Conservation (phyloP, 768 basidiomycete genomes). For the Mycena vitilis region DNA sequence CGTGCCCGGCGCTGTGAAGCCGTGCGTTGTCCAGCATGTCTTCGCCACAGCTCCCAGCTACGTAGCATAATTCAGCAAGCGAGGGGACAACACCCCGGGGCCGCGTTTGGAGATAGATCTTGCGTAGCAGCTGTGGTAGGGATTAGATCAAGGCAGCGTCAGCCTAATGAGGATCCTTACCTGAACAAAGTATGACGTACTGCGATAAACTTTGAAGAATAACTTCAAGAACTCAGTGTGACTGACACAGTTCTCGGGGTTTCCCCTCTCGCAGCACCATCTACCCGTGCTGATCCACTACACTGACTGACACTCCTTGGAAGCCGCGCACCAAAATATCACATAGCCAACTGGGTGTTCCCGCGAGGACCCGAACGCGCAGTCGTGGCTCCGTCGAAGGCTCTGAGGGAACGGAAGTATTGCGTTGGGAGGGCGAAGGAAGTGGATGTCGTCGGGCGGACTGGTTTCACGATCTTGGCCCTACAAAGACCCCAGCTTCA, state of each 20-base stretch:
- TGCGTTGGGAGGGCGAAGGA: constrained; percentile 76
- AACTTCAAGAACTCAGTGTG: constrained; percentile 76
- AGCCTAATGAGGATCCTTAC: constrained; percentile 51
- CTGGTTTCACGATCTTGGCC: constrained; percentile 85
- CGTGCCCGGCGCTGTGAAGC: constrained; percentile 65
- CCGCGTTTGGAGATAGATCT: constrained; percentile 72
- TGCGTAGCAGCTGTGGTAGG: constrained; percentile 71
- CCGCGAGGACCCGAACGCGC: constrained; percentile 82
- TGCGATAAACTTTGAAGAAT: constrained; percentile 89
- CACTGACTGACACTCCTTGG: constrained; percentile 80
- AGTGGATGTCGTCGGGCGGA: constrained; percentile 80
- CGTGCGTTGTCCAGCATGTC: constrained; percentile 80
- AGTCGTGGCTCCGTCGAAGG: constrained; percentile 76
- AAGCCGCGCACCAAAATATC: constrained; percentile 83
- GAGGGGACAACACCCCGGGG: constrained; percentile 54
- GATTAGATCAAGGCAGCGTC: constrained; percentile 14
- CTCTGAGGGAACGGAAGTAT: constrained; percentile 69
- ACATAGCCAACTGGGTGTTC: constrained; percentile 79
- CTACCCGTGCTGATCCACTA: constrained; percentile 89
- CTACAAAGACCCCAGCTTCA: constrained; percentile 76
- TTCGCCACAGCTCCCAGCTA: too few species aligned
- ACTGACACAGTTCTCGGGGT: constrained; percentile 79
- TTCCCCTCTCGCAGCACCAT: constrained; percentile 81
- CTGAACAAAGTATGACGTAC: constrained; percentile 70
- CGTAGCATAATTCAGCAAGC: too few species aligned